Evolutionary conservation across 306 rosid species (phyloP), one percentile per base, ranked within the genome.

Genomic region (Oemleria cerasiformis): DNA sequence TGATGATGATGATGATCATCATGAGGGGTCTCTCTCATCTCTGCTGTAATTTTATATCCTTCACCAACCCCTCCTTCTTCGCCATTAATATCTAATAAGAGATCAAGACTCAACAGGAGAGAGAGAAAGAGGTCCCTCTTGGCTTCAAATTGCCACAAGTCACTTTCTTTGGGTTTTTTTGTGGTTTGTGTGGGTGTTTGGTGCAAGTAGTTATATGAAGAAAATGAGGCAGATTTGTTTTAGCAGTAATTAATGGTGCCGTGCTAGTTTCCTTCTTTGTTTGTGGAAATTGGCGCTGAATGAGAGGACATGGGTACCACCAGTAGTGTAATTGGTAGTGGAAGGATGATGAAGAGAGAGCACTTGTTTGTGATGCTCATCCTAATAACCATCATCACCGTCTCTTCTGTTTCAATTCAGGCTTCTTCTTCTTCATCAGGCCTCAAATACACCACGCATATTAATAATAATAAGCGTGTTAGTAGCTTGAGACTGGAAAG

Each of bases 401-500:
- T 55, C 50, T 82, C 78, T 70, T 72, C 76, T 74, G 3, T 30
- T 30, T 30, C 36, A 30, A 4, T 30, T 30, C 36, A 30, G 36
- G 36, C 36, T 4, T 30, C 36, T 61, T 80, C 78, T 63, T 77
- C 21, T 53, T 53, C 58, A 4, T 11, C 25, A 19, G 73, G 65
- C 65, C 77, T 88, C 19, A 90, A 90, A 60, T 86, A 81, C 84
- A 87, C 94, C 39, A 80, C 60, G 25, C 59, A 83, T 40, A 77
- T n/a, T 30, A 30, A 30, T 30, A 30, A 30, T 30, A 30, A 56
- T 17, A 82, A 68, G 67, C 86, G 70, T 57, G 86, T 91, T 9
- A 89, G 92, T 62, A 81, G 79, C 79, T 78, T 89, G 80, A 87
- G 97, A 75, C 70, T 94, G 21, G 79, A 89, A 42, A 86, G 98